These are phyloP conservation scores for Echeveria elegans DNA, from an alignment of 164 flowering plant species.

Conservation along the genomic window DNA sequence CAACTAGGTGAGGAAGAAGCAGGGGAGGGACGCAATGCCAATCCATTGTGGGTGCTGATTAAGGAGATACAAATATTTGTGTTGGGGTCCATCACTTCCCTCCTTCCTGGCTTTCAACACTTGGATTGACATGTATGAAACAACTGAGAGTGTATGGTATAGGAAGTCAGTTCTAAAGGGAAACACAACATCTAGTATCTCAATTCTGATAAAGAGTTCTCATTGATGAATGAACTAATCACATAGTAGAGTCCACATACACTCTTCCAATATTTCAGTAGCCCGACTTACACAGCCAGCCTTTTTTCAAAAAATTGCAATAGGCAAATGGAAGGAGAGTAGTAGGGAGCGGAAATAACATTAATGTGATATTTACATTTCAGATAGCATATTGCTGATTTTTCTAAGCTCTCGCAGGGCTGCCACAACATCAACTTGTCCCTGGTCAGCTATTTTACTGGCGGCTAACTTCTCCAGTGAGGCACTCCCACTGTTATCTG, in stretches of 20 bases:
- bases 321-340: not conserved
- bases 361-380: constrained; percentile 45
- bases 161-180: too few relatives aligned
- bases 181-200: too few relatives aligned
- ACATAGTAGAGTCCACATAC: too few relatives aligned
- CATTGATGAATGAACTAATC: too few relatives aligned
- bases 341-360: not conserved
- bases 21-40: not conserved
- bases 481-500: constrained; percentile 46
- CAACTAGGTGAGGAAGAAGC: not conserved
- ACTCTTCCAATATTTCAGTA: not conserved
- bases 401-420: constrained; percentile 95
- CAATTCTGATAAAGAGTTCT: too few relatives aligned
- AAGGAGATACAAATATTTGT: constrained; percentile 9
- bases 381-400: constrained; percentile 78
- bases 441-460: constrained; percentile 52
- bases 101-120: constrained; percentile 10
- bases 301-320: not conserved
- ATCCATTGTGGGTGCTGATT: constrained; percentile 6
- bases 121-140: not conserved
- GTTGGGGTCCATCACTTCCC: constrained; percentile 7
- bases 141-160: not conserved
- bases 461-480: constrained; percentile 49
- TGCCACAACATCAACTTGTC: constrained; percentile 72
- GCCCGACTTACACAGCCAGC: not conserved